Base-by-base conservation (phyloP, 2,329 filamentous ascomycete genomes). In the Didymella glomerata region DNA sequence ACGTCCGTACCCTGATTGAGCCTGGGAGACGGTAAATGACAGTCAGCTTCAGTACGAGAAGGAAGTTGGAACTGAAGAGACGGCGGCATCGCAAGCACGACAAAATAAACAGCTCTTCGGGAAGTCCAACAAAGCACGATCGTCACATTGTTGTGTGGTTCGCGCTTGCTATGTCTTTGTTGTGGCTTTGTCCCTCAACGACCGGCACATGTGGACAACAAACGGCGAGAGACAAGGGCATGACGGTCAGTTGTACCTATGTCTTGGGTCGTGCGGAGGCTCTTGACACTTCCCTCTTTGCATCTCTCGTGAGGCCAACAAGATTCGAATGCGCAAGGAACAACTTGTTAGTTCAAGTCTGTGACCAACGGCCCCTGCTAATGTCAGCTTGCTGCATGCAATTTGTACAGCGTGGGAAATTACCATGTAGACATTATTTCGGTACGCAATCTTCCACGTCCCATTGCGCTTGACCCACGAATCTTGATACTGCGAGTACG, bases 401-500 rank as follows among this genome's bases (percentile, higher is more conserved):
- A 24, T 4, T 27, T 20, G 14, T 9, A 10, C 2, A 42, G 4
- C 40, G 22, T 22, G 8, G 24, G 27, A 45, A 41, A 48, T 42
- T 20, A 57, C 54, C 54, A 57, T 57, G 10, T 51, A 57, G 11
- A 57, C 54, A 16, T 51, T 30, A 22, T 57, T 57, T 14, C 54
- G 18, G n/a, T 51, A 51, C 25, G 10, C 10, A 14, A 57, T 51
- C 48, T 42, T 57, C 54, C 54, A 57, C 5, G n/a, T 13, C 16
- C 42, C 54, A 51, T 51, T 34, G 1, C 16, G 40, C 42, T 36
- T 57, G 8, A 48, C 42, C 54, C 54, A 57, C 18, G 54, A 47
- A 32, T 57, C 54, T n/a, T 57, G 54, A n/a, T 57, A 57, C 54
- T 57, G 54, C 48, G 41, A 48, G 32, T 47, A 57, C 25, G 54